Evolutionary conservation across 331 rosid species (phyloP), one percentile per base, ranked within the genome.

Genomic region (Stylosanthes scabra): DNA sequence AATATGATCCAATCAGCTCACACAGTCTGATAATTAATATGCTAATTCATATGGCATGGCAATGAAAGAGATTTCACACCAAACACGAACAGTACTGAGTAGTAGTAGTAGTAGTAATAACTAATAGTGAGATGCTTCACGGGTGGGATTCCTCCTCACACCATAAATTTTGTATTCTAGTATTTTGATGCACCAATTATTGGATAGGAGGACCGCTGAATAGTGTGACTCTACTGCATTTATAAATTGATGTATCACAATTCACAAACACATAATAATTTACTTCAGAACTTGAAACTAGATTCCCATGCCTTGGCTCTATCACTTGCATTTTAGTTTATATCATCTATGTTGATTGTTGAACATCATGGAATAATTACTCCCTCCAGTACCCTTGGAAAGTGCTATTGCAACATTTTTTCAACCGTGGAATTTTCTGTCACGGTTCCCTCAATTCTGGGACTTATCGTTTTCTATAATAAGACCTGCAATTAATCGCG

Each of bases 1-100:
- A 68, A 12, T 27, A 16, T 58, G 16, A 81, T 92, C 70, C 81
- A 75, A 80, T 61, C 93, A 40, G 88, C 93, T 45, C 89, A 92
- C 66, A 92, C 97, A 47, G 90, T 92, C 65, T 91, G 25, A 20
- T 20, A 71, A 87, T 68, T 31, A 70, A 87, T 68, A 75, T 20
- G 28, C 3, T 61, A 9, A 31, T 61, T 20, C 25, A 20, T 20
- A 31, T 65, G 68, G 29, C 45, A 74, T 42, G 59, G 41, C 73
- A 66, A 65, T 14, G 59, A 44, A 42, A 66, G 66, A 28, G 50
- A 39, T 54, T 62, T 66, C 61, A 70, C 61, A 70, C 76, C 41
- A 57, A n/a, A 73, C 66, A 20, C 1, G 1, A 20, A 20, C 25
- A 20, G 25, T 20, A 20, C 1, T 20, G 25, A 20, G 25, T 20